These are phyloP conservation scores for Globisporangium polare DNA, from an alignment of 352 stramenopile species.

Conservation along the genomic window DNA sequence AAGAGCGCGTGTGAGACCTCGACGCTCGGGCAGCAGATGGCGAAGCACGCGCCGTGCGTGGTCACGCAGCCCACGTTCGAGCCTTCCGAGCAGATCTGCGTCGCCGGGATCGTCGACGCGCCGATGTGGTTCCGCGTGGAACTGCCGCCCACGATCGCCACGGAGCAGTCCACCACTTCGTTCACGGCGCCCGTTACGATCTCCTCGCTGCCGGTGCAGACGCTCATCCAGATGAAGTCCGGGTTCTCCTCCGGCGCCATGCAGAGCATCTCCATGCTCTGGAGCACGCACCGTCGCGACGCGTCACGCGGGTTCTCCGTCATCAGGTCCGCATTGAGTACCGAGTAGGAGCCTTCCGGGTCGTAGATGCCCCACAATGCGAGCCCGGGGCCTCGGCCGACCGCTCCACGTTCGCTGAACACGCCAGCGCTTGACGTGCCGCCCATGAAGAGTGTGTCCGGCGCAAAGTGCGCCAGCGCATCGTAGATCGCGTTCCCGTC, in stretches of 20 bases:
- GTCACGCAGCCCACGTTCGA: conserved; percentile 58
- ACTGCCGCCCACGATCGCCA: conserved; percentile 60
- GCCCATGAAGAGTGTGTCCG: conserved; percentile 81
- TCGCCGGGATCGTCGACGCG: conserved; percentile 25
- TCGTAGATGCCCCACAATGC: conserved; percentile 83
- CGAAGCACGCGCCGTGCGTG: conserved; percentile 65
- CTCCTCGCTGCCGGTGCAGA: conserved; percentile 58
- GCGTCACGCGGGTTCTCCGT: conserved; percentile 59
- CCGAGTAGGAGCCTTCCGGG: conserved; percentile 74
- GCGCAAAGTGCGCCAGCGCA: conserved; percentile 51
- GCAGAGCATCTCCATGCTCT: conserved; percentile 66
- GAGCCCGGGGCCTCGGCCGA: conserved; percentile 36
- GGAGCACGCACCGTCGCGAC: conserved; percentile 49
- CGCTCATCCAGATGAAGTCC: conserved; percentile 77
- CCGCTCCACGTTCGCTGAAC: conserved; percentile 38
- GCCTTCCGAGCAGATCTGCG: conserved; percentile 77
- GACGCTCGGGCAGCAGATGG: conserved; percentile 75
- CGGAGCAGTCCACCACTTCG: conserved; percentile 70
- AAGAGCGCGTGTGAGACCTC: conserved; percentile 77
- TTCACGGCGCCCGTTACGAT: conserved; percentile 60
- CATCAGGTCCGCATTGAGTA: conserved; percentile 65
- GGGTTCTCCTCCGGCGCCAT: conserved; percentile 74
- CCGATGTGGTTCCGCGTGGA: conserved; percentile 28
- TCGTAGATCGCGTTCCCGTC: conserved; percentile 49
- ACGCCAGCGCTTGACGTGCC: conserved; percentile 68